Conservation (phyloP, 768 basidiomycete species). For the Guyanaporus albipodus region DNA sequence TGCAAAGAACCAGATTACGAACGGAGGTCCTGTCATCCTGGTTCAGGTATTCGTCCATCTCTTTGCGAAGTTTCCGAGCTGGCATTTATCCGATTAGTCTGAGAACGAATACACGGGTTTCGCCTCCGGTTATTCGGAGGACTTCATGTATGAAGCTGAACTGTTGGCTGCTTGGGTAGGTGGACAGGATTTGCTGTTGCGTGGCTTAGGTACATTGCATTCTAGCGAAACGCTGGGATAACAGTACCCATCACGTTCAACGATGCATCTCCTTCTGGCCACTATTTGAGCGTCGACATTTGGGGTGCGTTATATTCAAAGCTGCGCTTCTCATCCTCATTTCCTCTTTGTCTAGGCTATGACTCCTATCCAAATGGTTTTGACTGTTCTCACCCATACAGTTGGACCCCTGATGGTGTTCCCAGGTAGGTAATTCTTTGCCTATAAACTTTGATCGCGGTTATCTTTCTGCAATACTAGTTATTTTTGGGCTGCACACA, state of each 20-base stretch:
- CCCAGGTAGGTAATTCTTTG: conserved; percentile 28
- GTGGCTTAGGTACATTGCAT: conserved; percentile 3
- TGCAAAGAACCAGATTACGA: conserved; percentile 52
- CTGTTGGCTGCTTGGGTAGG: conserved; percentile 31
- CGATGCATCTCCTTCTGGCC: conserved; percentile 44
- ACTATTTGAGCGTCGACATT: conserved; percentile 44
- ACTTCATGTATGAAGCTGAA: conserved; percentile 42
- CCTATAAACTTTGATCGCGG: neutral
- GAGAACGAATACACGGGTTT: conserved; percentile 50
- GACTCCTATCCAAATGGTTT: conserved; percentile 48
- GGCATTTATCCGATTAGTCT: conserved; percentile 30
- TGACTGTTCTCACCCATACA: conserved; percentile 46
- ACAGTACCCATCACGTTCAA: conserved; percentile 47
- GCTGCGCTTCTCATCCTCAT: neutral
- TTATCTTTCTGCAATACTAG: conserved; percentile 2
- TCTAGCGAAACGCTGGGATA: conserved; percentile 40
- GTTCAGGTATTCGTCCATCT: conserved; percentile 15
- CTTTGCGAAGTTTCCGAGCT: conserved; percentile 28
- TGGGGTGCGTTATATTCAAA: conserved; percentile 36
- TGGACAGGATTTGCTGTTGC: neutral
- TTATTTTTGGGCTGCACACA: conserved; percentile 40
- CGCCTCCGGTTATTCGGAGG: conserved; percentile 35
- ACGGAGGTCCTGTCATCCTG: conserved; percentile 54
- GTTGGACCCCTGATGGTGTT: conserved; percentile 43
- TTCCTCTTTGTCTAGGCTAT: conserved; percentile 9